Evolutionary conservation across 306 rosid species (phyloP), one percentile per base, ranked within the genome.

Genomic region (Glycine latifolia): DNA sequence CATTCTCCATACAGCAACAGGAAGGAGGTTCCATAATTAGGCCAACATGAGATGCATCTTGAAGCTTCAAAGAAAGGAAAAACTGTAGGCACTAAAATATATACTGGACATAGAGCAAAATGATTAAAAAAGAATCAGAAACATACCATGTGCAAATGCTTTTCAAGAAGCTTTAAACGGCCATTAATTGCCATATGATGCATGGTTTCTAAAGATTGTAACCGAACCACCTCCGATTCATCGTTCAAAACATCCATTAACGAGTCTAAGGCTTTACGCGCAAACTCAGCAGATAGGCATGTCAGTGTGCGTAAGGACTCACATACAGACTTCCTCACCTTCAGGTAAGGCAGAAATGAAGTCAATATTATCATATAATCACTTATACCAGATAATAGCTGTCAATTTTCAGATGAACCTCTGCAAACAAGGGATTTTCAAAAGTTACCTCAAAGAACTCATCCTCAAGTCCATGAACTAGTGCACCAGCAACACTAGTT

Each of bases 381-480:
- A 35, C 55, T 33, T 52, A 47, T 47, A 46, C 62, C 8, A 66
- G 76, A 60, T 55, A 77, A 71, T 56, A 15, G 9, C 67, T 11
- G 61, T 76, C 72, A 83, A 86, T 12, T 39, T 66, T 75, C 52
- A 56, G 43, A 74, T 37, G 49, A 77, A 67, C 5, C 62, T 73
- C 44, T 2, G 48, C 49, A 61, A 81, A 67, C 49, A 78, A 69
- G 77, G 63, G 13, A 37, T 67, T 65, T 73, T 63, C 53, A 0
- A 46, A 85, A 75, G 73, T 84, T 90, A 91, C 99, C 97, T 93
- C 92, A 79, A 83, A 87, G 88, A 90, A 93, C 87, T 93, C 99
- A 85, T 95, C 99, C 87, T 95, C 99, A 56, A 91, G 91, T 73
- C 99, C 99, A 87, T 95, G 99, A 80, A 95, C 80, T 31, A 91